phyloP scores from a whole-genome alignment of 805 yeast species.

The Saccharomyces paradoxus region DNA sequence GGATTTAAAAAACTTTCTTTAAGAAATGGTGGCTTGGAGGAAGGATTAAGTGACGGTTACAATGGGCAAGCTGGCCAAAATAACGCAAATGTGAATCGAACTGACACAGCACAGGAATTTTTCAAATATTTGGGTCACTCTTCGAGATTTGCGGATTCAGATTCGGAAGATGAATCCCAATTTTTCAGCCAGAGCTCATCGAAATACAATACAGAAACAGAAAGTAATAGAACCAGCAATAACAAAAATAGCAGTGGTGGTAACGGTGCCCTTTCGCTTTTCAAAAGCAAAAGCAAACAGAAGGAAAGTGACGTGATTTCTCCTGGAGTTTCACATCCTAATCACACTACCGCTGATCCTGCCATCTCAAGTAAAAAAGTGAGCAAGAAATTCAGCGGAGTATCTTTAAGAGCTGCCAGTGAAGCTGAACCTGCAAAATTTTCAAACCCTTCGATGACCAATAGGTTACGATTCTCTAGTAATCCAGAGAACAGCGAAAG shows the following conservation, averaged over 20 bases:
- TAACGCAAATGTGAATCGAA: neutral
- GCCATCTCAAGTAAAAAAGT: constrained; percentile 10
- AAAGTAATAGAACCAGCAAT: neutral
- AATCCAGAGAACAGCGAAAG: constrained; percentile 14
- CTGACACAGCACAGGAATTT: neutral
- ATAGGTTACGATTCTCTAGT: constrained; percentile 22
- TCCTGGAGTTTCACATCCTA: neutral
- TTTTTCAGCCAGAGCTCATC: constrained; percentile 7
- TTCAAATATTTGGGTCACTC: constrained; percentile 29
- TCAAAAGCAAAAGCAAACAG: constrained; percentile 11
- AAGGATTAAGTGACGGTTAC: constrained; percentile 3
- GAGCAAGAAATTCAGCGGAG: constrained; percentile 15
- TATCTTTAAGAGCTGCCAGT: constrained; percentile 21
- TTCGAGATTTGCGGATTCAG: constrained; percentile 58
- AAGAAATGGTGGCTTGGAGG: constrained; percentile 23
- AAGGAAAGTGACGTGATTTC: constrained; percentile 2
- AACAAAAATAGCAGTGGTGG: neutral
- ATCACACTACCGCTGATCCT: neutral
- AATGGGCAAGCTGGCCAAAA: neutral
- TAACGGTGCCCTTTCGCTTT: constrained; percentile 13
- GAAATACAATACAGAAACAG: neutral
- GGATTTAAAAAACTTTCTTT: constrained; percentile 34
- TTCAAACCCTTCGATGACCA: constrained; percentile 4
- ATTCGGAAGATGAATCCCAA: constrained; percentile 43
- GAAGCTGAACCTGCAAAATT: constrained; percentile 7